Evolutionary conservation across 495 filamentous ascomycete species (phyloP), one percentile per base, ranked within the genome.

Genomic region (Aspergillus incahuasiensis): DNA sequence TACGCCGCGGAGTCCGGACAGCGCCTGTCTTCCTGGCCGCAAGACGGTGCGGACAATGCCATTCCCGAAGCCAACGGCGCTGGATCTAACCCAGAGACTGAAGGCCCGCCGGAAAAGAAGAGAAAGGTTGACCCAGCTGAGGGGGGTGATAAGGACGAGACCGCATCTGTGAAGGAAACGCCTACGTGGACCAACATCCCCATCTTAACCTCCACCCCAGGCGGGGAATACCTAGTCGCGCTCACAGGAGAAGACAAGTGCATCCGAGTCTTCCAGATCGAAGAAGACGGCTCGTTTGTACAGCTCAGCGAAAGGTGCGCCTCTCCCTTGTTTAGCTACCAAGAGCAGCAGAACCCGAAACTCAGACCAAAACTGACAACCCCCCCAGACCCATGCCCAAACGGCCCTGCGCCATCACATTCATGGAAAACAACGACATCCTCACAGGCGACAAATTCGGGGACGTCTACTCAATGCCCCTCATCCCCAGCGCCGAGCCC

Each of bases 381-480:
- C 16, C 6, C 16, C 40, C 43, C 63, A 95, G 91, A 70, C 70
- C 68, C 55, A 95, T 97, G 90, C 88, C 91, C 39, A 97, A 97
- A 72, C 85, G 91, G 40, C 89, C 89, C 25, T 89, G 84, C 65
- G 81, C 87, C 44, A 68, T 98, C 52, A 72, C 79, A 45, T 69
- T 97, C 44, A 85, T 88, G 1, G 62, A 78, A 20, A 83, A 91
- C 40, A 72, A 71, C 3, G 88, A 79, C 3, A 89, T 97, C 55
- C 69, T 97, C 24, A 84, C 79, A 53, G 91, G 83, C 30, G 95
- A 98, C 71, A 98, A 97, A 66, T 96, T 96, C 64, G 94, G 94
- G 30, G 94, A 98, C 71, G 92, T 96, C 55, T 97, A 94, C 68
- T 79, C 87, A 6, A 68, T 98, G n/a, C 92, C 94, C 3, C 71